Base-by-base conservation (phyloP, 805 yeast genomes). In the Lachancea waltii region DNA sequence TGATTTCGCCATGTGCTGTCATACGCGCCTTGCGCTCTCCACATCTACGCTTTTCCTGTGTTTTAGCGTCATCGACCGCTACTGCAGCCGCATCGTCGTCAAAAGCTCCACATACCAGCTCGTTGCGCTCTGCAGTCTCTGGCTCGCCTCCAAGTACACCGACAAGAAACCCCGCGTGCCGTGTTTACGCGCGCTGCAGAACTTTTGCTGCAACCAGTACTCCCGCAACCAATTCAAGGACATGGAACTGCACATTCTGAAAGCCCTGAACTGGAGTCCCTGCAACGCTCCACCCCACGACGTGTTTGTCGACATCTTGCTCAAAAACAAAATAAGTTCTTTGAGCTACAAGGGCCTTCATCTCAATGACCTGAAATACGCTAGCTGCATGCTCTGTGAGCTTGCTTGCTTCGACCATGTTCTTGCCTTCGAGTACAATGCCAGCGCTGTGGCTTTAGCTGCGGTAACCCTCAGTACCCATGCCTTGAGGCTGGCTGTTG, bases 91-190 rank as follows among this genome's bases (percentile, higher is more conserved):
- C 48, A 72, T 95, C 47, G 75, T 85, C 17, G 86, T 86, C 6
- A 76, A 82, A 57, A 75, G 81, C 47, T 84, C 82, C 44, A 94
- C 86, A 55, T 80, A 82, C 54, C 97, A 87, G 62, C 68, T 89
- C 37, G 76, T 89, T 19, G 95, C 94, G 20, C 76, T 94, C 47
- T 80, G 94, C 1, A 79, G 95, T 20, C 63, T 89, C 36, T 90
- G 97, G 97, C 75, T 90, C 14, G 87, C 95, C 3, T 73, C 94
- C 25, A 89, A 89, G 57, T 70, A 75, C 42, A 71, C 74, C 48
- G 89, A 86, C 45, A 73, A 76, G 44, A 75, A 87, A 60, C 72
- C 73, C 47, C 76, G 76, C 52, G 73, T 78, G 27, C 80, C 81
- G 7, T 63, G 71, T 15, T 58, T 77, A 39, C 65, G 67, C 36